Conservation (phyloP, 2,329 filamentous ascomycete species). For the Biscogniauxia sp. region DNA sequence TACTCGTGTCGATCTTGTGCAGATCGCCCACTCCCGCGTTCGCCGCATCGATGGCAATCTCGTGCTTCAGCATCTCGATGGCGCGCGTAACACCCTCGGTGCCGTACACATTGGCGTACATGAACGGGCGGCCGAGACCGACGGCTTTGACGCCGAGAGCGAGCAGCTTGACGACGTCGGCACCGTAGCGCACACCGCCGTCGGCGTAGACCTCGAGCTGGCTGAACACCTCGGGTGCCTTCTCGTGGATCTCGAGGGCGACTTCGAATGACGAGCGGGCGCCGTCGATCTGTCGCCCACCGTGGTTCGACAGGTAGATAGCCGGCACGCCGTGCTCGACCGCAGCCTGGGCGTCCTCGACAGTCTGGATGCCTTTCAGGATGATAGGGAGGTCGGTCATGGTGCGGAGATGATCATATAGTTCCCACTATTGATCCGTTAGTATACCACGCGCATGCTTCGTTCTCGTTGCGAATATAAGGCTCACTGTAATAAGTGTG, state of each 20-base stretch:
- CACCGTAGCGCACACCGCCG: constrained; percentile 35
- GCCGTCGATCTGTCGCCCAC: constrained; percentile 35
- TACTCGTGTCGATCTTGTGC: constrained; percentile 19
- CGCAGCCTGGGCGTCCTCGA: constrained; percentile 31
- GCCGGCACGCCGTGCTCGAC: constrained; percentile 27
- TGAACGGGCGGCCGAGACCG: constrained; percentile 43
- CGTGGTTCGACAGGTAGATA: constrained; percentile 37
- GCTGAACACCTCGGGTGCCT: constrained; percentile 31
- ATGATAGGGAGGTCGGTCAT: constrained; percentile 29
- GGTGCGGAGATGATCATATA: constrained; percentile 21
- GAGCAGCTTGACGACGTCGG: constrained; percentile 35
- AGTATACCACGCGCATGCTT: background rate
- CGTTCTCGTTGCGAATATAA: background rate
- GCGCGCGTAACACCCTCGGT: constrained; percentile 41
- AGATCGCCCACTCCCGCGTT: constrained; percentile 29
- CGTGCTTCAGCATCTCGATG: constrained; percentile 43
- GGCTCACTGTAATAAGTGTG: constrained; percentile 17
- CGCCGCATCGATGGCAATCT: constrained; percentile 35
- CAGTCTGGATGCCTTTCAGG: constrained; percentile 35
- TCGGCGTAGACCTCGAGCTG: constrained; percentile 34
- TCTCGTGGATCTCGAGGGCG: constrained; percentile 28
- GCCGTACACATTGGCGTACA: constrained; percentile 49
- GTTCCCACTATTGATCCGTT: constrained; percentile 22
- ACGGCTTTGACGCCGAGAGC: constrained; percentile 35
- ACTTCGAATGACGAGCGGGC: constrained; percentile 31